Conservation (phyloP, 1,139 yeast species). For the Yamadazyma songkhlaensis region DNA sequence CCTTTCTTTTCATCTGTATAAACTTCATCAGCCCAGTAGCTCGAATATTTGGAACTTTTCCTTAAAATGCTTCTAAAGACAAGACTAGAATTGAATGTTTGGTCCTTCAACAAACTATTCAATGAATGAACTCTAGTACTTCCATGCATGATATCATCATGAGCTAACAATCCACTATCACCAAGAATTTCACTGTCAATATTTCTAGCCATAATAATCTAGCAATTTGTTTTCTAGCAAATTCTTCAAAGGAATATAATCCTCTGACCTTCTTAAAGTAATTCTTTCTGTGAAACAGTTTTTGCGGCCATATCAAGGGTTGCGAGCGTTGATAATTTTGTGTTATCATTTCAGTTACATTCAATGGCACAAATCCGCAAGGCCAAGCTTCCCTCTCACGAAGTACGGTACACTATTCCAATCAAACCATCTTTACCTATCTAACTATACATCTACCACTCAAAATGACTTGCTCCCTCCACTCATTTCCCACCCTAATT, state of each 20-base stretch:
- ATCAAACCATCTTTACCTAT: too few species aligned
- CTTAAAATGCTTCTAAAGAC: slow-evolving; percentile 16
- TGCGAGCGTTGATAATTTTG: not conserved
- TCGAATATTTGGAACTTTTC: slow-evolving; percentile 18
- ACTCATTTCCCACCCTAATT: too few species aligned
- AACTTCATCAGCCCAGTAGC: too few species aligned
- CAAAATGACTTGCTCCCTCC: too few species aligned
- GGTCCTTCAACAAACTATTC: slow-evolving; percentile 14
- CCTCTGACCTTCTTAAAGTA: too few species aligned
- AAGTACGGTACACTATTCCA: too few species aligned
- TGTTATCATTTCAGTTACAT: too few species aligned
- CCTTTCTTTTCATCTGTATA: too few species aligned
- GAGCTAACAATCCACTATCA: not conserved
- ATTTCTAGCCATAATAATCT: not conserved
- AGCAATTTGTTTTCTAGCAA: not conserved
- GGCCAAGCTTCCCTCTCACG: too few species aligned
- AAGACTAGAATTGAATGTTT: slow-evolving; percentile 11
- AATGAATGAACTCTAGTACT: slow-evolving; percentile 13
- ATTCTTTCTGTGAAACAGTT: not conserved
- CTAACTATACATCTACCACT: too few species aligned
- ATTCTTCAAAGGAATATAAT: not conserved
- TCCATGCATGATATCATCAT: not conserved
- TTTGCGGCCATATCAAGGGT: slow-evolving; percentile 1
- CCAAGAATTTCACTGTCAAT: not conserved
- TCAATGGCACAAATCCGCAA: too few species aligned